Evolutionary conservation across 495 filamentous ascomycete genomes (phyloP).

Genomic region (Apiosordaria backusii): DNA sequence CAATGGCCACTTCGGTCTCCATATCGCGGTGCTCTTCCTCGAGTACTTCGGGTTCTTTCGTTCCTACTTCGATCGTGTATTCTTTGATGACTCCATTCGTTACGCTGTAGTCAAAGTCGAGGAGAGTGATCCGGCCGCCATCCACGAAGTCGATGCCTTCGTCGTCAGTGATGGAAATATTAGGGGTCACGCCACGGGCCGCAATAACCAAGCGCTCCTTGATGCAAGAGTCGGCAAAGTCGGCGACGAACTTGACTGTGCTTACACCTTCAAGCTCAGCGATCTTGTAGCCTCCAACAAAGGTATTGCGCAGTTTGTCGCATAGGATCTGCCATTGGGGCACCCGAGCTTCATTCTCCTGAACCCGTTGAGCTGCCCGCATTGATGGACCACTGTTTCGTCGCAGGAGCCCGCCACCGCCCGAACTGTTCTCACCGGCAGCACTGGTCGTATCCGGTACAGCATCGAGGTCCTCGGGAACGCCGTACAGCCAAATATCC

Average conservation of each 20-base stretch:
- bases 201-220: slow-evolving; percentile 67
- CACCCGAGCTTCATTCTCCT: slow-evolving; percentile 41
- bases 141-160: slow-evolving; percentile 76
- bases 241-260: slow-evolving; percentile 61
- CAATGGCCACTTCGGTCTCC: slow-evolving; percentile 78
- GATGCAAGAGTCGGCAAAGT: slow-evolving; percentile 40
- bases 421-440: slow-evolving; percentile 27
- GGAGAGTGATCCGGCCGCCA: slow-evolving; percentile 70
- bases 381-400: slow-evolving; percentile 41
- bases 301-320: slow-evolving; percentile 61
- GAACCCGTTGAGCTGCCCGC: slow-evolving; percentile 34
- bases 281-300: slow-evolving; percentile 58
- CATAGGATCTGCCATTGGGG: slow-evolving; percentile 69
- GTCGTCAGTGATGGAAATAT: slow-evolving; percentile 57
- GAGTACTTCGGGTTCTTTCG: slow-evolving; percentile 61
- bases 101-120: slow-evolving; percentile 67
- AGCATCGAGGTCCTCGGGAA: slow-evolving; percentile 70
- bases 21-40: slow-evolving; percentile 73
- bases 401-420: slow-evolving; percentile 30
- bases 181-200: slow-evolving; percentile 68
- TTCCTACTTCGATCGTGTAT: slow-evolving; percentile 71
- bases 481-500: slow-evolving; percentile 75
- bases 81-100: slow-evolving; percentile 53
- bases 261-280: slow-evolving; percentile 54
- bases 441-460: slow-evolving; percentile 35